A percentile compares a stretch with the other conserved stretches of the same genome.
Conservation (phyloP, 768 basidiomycete species). For the Leccinum longicurvipes region DNA sequence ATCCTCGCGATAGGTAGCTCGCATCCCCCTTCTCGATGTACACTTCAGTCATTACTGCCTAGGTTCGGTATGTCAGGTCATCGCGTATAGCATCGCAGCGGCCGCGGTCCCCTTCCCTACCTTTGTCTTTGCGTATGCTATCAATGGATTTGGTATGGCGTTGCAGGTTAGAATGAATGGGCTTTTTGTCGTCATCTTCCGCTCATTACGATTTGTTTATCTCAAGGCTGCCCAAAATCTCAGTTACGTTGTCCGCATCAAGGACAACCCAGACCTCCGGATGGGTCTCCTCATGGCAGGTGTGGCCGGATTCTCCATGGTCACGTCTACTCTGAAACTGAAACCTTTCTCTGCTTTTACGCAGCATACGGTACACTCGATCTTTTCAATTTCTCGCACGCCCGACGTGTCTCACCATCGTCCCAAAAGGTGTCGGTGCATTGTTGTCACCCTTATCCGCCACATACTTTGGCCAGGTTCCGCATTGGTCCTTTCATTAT, state of each 20-base stretch:
- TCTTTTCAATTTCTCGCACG: background rate
- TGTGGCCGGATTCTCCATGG: slow-evolving; percentile 34
- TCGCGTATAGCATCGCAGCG: background rate
- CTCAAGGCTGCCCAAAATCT: slow-evolving; percentile 42
- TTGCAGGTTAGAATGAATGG: background rate
- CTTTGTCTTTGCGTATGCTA: slow-evolving; percentile 1
- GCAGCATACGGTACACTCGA: background rate
- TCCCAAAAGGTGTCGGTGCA: background rate
- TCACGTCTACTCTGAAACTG: slow-evolving; percentile 1
- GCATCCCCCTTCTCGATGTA: slow-evolving; percentile 31
- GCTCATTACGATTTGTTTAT: background rate
- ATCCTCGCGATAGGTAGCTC: slow-evolving; percentile 36
- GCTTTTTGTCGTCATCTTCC: slow-evolving; percentile 14
- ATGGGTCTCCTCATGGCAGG: slow-evolving; percentile 45
- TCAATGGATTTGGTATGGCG: slow-evolving; percentile 5
- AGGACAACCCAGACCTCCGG: slow-evolving; percentile 32
- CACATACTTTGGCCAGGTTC: background rate
- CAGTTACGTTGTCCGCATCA: slow-evolving; percentile 38
- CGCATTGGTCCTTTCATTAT: slow-evolving; percentile 4
- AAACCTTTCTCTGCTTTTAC: too few relatives aligned
- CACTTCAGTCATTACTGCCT: slow-evolving; percentile 17
- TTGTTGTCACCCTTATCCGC: background rate
- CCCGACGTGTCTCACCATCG: background rate
- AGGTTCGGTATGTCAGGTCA: slow-evolving; percentile 1
- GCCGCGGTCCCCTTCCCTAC: background rate